These are phyloP conservation scores for Colletotrichum higginsianum DNA, from an alignment of 2,329 filamentous ascomycete genomes.

Conservation along the genomic window DNA sequence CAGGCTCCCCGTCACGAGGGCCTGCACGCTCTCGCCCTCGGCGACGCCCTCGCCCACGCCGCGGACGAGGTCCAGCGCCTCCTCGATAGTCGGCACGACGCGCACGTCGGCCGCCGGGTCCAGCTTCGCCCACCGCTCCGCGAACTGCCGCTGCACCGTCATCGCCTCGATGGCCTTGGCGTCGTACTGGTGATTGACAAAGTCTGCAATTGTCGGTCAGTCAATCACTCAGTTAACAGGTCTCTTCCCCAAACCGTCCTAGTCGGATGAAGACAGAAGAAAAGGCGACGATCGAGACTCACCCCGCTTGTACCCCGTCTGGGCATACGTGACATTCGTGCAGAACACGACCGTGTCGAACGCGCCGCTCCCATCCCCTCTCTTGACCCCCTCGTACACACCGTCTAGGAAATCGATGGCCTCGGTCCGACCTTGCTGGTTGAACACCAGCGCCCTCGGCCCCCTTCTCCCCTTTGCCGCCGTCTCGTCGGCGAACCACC, in stretches of 20 bases:
- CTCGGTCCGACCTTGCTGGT: conserved; percentile 78
- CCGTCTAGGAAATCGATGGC: conserved; percentile 61
- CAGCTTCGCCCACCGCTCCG: conserved; percentile 64
- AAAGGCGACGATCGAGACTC: conserved; percentile 48
- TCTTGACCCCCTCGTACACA: conserved; percentile 71
- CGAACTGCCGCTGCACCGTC: conserved; percentile 67
- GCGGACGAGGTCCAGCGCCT: conserved; percentile 61
- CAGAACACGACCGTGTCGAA: conserved; percentile 89
- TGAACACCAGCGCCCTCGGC: conserved; percentile 80
- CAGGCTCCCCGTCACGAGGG: conserved; percentile 84
- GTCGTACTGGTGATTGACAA: conserved; percentile 69
- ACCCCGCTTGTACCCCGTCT: conserved; percentile 63
- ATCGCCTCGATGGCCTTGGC: conserved; percentile 66
- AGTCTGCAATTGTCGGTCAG: conserved; percentile 56
- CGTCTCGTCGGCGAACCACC: conserved; percentile 84
- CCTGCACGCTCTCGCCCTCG: conserved; percentile 56
- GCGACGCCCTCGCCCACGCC: conserved; percentile 44
- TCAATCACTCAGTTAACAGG: not conserved
- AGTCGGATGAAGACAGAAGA: not conserved
- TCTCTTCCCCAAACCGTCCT: not conserved
- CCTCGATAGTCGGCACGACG: conserved; percentile 68
- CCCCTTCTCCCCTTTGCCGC: not conserved
- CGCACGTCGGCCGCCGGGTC: conserved; percentile 62
- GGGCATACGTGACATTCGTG: conserved; percentile 76
- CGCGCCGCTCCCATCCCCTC: conserved; percentile 52